Evolutionary conservation across 306 rosid species (phyloP).

Genomic region (Trifolium subterraneum): DNA sequence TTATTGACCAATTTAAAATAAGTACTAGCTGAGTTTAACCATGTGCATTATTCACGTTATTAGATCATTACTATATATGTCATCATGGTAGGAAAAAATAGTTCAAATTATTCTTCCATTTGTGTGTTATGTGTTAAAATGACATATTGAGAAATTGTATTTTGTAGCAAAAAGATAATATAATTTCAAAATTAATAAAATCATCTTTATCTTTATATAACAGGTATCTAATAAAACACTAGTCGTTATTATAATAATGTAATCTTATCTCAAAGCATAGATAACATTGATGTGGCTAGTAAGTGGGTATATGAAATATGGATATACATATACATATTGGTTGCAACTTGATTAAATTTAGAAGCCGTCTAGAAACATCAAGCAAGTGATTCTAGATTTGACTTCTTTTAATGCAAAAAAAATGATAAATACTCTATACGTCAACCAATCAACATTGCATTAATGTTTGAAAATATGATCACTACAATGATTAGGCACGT

Average conservation of each 20-base stretch:
- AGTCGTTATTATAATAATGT: neutral
- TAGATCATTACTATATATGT: too few species aligned
- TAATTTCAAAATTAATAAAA: too few species aligned
- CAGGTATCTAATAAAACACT: neutral
- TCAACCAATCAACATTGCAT: conserved; percentile 4
- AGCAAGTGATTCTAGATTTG: neutral
- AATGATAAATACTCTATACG: neutral
- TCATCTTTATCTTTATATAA: too few species aligned
- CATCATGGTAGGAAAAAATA: too few species aligned
- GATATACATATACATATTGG: neutral
- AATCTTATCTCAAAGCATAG: conserved; percentile 8
- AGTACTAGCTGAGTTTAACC: too few species aligned
- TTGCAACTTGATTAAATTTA: neutral
- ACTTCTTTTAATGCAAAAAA: neutral
- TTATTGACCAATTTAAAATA: too few species aligned
- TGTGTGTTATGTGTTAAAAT: too few species aligned
- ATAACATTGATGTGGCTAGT: neutral
- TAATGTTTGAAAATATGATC: conserved; percentile 32
- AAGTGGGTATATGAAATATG: neutral
- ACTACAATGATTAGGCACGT: neutral
- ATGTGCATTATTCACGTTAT: too few species aligned
- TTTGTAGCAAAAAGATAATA: too few species aligned
- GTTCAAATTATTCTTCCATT: too few species aligned
- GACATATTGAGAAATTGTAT: too few species aligned
- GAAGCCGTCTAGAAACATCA: neutral